Conservation (phyloP, 1,284 basidiomycete species). For the Melampsora americana region DNA sequence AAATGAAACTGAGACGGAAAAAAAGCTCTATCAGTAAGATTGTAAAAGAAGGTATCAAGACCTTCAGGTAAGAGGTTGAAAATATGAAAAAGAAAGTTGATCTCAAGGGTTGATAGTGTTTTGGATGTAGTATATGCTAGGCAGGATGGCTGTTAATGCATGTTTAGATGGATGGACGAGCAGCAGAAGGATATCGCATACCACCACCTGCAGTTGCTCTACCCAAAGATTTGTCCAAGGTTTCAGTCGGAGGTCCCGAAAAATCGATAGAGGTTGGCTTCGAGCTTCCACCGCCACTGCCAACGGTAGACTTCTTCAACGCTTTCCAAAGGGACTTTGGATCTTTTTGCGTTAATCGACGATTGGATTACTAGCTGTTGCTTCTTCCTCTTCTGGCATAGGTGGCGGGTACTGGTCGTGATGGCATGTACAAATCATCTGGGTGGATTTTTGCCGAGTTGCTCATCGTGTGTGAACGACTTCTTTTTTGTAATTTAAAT, state of each 20-base stretch:
- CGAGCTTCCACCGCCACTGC: not conserved
- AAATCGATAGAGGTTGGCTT: not conserved
- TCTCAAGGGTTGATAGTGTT: too few species aligned
- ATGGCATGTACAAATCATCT: constrained; percentile 2
- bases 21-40: too few species aligned
- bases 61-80: too few species aligned
- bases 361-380: not conserved
- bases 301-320: not conserved
- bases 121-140: too few species aligned
- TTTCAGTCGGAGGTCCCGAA: not conserved
- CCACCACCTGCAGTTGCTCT: not conserved
- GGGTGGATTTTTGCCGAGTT: constrained; percentile 3
- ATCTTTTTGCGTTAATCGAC: not conserved
- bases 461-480: not conserved
- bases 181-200: not conserved
- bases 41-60: too few species aligned
- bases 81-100: too few species aligned
- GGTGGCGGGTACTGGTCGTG: not conserved
- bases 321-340: constrained; percentile 24
- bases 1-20: too few species aligned
- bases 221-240: not conserved
- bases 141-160: too few species aligned
- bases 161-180: not conserved
- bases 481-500: not conserved
- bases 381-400: not conserved